Conservation (phyloP, 257 asterid genomes). For the Solanum tarapatanum region DNA sequence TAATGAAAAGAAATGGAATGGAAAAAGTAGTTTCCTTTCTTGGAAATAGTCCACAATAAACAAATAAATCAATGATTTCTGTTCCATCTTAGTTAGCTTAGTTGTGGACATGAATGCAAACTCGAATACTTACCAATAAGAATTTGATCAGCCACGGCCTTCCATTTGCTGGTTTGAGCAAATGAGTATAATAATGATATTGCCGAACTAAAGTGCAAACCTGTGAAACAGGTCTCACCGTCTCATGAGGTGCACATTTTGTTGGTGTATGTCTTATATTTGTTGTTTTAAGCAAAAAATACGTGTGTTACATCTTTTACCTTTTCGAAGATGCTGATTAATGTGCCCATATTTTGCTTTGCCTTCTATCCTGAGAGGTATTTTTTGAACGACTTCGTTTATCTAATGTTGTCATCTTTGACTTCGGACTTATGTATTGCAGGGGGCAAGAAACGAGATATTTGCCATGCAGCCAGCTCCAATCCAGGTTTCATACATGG, state of each 20-base stretch:
- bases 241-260: neutral
- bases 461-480: slow-evolving; percentile 99
- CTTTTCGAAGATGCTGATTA: neutral
- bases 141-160: neutral
- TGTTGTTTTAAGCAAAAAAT: neutral
- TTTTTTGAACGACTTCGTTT: neutral
- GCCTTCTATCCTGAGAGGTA: neutral
- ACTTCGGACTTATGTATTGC: slow-evolving; percentile 3
- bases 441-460: slow-evolving; percentile 99
- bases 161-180: neutral
- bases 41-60: neutral
- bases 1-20: neutral
- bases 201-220: neutral
- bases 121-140: neutral
- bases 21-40: neutral
- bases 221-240: neutral
- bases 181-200: neutral
- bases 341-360: neutral
- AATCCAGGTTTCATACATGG: slow-evolving; percentile 98
- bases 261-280: neutral
- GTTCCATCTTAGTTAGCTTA: neutral
- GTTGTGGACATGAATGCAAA: neutral
- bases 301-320: neutral
- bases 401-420: neutral
- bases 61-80: slow-evolving; percentile 5